phyloP scores from a whole-genome alignment of 2,329 filamentous ascomycete species.

The Trichoderma sp. region DNA sequence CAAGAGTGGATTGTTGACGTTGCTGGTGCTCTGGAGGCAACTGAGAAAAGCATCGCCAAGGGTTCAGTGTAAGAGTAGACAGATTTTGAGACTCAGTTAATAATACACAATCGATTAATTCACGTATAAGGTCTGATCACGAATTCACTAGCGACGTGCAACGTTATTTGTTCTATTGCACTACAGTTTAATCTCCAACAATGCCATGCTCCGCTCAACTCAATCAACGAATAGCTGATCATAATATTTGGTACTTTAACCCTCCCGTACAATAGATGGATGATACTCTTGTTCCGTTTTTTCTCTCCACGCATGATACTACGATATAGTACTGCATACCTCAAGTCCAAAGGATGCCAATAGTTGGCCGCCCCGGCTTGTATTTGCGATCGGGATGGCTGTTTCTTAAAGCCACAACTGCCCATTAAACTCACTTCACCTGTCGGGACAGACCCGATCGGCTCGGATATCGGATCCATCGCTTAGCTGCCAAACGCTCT shows the following conservation, averaged over 20 bases:
- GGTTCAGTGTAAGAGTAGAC: background rate
- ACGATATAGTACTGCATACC: background rate
- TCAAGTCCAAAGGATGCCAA: background rate
- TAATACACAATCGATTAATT: background rate
- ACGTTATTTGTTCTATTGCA: background rate
- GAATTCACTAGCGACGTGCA: background rate
- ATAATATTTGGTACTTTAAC: background rate
- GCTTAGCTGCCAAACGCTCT: background rate
- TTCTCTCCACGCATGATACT: background rate
- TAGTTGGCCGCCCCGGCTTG: background rate
- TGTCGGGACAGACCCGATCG: conserved; percentile 30
- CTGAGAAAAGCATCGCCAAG: conserved; percentile 33
- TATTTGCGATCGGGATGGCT: background rate
- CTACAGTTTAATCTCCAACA: accelerated
- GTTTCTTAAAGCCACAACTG: background rate
- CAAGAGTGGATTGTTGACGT: conserved; percentile 32
- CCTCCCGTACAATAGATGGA: too few species aligned
- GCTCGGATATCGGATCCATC: conserved; percentile 37
- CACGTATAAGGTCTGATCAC: background rate
- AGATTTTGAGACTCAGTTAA: too few species aligned
- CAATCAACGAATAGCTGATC: background rate
- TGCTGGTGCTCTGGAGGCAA: conserved; percentile 34
- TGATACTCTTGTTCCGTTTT: background rate
- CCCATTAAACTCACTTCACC: background rate
- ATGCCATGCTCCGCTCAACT: background rate